phyloP scores from a whole-genome alignment of 148 eudicot species.

The Nepenthes mirabilis region DNA sequence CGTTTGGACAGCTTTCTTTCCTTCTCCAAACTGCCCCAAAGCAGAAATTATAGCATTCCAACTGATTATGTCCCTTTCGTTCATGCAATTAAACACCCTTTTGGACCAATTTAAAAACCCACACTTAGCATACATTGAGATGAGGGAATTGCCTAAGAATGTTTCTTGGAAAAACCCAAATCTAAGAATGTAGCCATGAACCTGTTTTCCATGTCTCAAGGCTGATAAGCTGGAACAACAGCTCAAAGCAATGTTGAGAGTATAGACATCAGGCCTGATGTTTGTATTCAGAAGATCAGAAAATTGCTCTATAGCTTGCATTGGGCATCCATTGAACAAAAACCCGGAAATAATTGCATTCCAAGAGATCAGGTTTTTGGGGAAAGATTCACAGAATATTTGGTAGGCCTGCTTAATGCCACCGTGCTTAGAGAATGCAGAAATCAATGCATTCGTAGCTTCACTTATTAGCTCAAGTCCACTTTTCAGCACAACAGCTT shows the following conservation, averaged over 20 bases:
- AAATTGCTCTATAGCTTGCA: slow-evolving; percentile 39
- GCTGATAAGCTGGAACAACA: slow-evolving; percentile 47
- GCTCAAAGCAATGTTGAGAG: slow-evolving; percentile 47
- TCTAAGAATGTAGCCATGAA: slow-evolving; percentile 53
- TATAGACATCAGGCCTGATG: slow-evolving; percentile 34
- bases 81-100: slow-evolving; percentile 42
- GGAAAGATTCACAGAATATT: slow-evolving; percentile 26
- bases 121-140: slow-evolving; percentile 53
- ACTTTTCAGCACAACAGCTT: slow-evolving; percentile 34
- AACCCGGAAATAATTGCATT: slow-evolving; percentile 62
- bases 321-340: slow-evolving; percentile 31
- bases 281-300: slow-evolving; percentile 23
- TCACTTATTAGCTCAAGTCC: slow-evolving; percentile 39
- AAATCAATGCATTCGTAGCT: slow-evolving; percentile 59
- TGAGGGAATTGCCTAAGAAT: slow-evolving; percentile 48
- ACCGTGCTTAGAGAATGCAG: slow-evolving; percentile 49
- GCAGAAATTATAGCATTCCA: slow-evolving; percentile 80
- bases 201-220: slow-evolving; percentile 43
- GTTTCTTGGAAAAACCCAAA: slow-evolving; percentile 22
- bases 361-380: slow-evolving; percentile 55
- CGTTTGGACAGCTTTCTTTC: slow-evolving; percentile 35
- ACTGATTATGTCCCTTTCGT: slow-evolving; percentile 32
- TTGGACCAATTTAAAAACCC: slow-evolving; percentile 38
- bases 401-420: slow-evolving; percentile 27
- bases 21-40: slow-evolving; percentile 51